These are phyloP conservation scores for Pseudonitzschia multistriata DNA, from an alignment of 108 stramenopile species.

Conservation along the genomic window DNA sequence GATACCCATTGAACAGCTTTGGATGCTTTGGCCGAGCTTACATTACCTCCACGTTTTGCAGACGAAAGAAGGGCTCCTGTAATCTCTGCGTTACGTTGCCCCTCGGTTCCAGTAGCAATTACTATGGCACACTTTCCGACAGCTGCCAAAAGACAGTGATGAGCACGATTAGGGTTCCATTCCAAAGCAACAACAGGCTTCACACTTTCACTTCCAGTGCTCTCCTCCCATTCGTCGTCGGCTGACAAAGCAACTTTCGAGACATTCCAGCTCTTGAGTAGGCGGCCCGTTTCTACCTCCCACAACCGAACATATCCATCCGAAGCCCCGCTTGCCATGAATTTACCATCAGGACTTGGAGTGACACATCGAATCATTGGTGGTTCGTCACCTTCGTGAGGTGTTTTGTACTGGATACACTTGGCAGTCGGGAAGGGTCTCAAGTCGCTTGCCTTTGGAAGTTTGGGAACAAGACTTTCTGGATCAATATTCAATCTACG, in stretches of 20 bases:
- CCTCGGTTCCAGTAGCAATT: conserved; percentile 88
- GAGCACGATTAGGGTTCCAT: conserved; percentile 92
- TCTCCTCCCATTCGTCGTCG: conserved; percentile 34
- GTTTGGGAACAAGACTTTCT: conserved; percentile 92
- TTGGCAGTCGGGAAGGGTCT: conserved; percentile 95
- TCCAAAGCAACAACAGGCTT: conserved; percentile 68
- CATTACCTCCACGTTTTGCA: conserved; percentile 62
- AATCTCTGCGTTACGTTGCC: conserved; percentile 69
- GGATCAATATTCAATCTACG: conserved; percentile 95
- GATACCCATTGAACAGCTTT: conserved; percentile 76
- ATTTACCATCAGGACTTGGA: conserved; percentile 94
- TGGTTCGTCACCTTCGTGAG: conserved; percentile 43
- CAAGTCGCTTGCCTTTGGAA: conserved; percentile 92
- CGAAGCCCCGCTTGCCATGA: conserved; percentile 89
- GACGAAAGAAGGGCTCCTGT: conserved; percentile 83
- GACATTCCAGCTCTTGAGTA: conserved; percentile 70
- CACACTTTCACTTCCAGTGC: background rate
- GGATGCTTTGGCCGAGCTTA: conserved; percentile 71
- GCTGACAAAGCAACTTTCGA: conserved; percentile 27
- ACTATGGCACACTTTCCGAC: conserved; percentile 79
- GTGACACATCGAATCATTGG: conserved; percentile 77
- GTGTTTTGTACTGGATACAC: conserved; percentile 82
- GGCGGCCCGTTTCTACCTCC: conserved; percentile 91
- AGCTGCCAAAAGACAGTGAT: conserved; percentile 83
- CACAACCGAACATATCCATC: conserved; percentile 91